These are phyloP conservation scores for Xylaria sp. DNA, from an alignment of 2,329 filamentous ascomycete species.

Conservation along the genomic window DNA sequence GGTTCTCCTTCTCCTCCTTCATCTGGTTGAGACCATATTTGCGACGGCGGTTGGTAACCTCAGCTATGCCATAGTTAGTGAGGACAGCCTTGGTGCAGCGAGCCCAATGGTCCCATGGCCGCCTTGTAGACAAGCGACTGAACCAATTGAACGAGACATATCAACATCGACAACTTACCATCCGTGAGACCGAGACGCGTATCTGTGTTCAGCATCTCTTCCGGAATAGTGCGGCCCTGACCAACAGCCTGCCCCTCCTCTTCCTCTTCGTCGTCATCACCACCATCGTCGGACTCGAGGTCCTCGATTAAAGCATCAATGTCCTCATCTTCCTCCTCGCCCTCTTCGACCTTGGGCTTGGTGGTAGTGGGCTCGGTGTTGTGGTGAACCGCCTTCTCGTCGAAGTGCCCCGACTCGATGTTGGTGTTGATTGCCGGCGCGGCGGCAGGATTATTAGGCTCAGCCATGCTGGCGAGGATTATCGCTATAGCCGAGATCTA, in stretches of 20 bases:
- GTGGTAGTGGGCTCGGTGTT: slow-evolving; percentile 52
- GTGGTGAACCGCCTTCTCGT: slow-evolving; percentile 66
- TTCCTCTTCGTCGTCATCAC: slow-evolving; percentile 73
- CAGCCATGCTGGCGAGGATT: slow-evolving; percentile 62
- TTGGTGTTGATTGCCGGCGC: slow-evolving; percentile 71
- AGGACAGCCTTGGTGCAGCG: background rate
- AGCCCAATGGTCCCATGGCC: background rate
- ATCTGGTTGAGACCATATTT: slow-evolving; percentile 87
- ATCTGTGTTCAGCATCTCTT: slow-evolving; percentile 83
- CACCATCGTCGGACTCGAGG: slow-evolving; percentile 83
- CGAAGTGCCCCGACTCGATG: slow-evolving; percentile 73
- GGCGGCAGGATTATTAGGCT: slow-evolving; percentile 60
- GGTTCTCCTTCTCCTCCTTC: slow-evolving; percentile 90
- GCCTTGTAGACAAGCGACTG: slow-evolving; percentile 57
- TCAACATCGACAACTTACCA: slow-evolving; percentile 67
- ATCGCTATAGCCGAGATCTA: slow-evolving; percentile 39
- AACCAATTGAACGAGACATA: slow-evolving; percentile 36
- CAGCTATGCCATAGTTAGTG: slow-evolving; percentile 42
- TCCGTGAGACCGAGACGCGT: slow-evolving; percentile 77
- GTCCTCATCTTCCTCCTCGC: slow-evolving; percentile 82
- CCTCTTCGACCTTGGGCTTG: slow-evolving; percentile 61
- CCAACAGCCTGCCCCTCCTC: slow-evolving; percentile 63
- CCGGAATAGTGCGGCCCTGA: slow-evolving; percentile 66
- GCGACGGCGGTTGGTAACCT: slow-evolving; percentile 59
- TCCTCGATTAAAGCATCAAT: slow-evolving; percentile 90